Base-by-base conservation (phyloP, 257 asterid species). In the Solanum piurae region DNA sequence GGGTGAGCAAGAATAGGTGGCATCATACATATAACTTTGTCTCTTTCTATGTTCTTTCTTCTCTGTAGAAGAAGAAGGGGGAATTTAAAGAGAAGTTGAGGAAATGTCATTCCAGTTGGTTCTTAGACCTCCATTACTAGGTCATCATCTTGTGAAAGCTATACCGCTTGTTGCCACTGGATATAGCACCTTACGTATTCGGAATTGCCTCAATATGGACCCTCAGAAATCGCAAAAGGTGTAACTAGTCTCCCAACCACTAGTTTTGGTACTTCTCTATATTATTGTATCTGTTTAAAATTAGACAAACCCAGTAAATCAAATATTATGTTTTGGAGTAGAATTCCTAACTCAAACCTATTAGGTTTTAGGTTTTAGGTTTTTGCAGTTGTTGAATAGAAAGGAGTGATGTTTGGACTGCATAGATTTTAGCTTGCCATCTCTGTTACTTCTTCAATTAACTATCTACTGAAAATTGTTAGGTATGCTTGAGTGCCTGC, bases 161-260 rank as follows among this genome's bases (percentile, higher is more conserved):
- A 29, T 74, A 3, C 80, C 46, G 10, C 42, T 86, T 46, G 55
- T 84, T 14, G 36, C 88, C 86, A 85, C 25, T 80, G 76, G 23
- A 75, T 27, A 38, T 83, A 40, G 74, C 37, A 88, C 64, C 6
- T 18, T 76, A 68, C 40, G 46, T 55, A 12, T 31, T 79, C 88
- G 77, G 7, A 73, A 12, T 55, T 79, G 89, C 66, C 46, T 64
- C 29, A 0, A 21, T 6, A 10, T 88, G 46, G 87, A 87, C 40
- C 85, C 91, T 27, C 86, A 58, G 6, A 76, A 87, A 75, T 37
- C 89, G 4, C 89, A 87, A 42, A 90, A 87, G 91, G 91, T 68
- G 75, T 68, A 13, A 68, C 1, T 68, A 5, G 75, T 68, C 3
- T 68, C 38, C 37, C 75, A 68, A 6, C 38, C 23, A 31, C 13